Percentiles rank a stretch among this genome's conserved stretches.
Evolutionary conservation across 768 basidiomycete species (phyloP).

Genomic region (Glaciozyma martinii): DNA sequence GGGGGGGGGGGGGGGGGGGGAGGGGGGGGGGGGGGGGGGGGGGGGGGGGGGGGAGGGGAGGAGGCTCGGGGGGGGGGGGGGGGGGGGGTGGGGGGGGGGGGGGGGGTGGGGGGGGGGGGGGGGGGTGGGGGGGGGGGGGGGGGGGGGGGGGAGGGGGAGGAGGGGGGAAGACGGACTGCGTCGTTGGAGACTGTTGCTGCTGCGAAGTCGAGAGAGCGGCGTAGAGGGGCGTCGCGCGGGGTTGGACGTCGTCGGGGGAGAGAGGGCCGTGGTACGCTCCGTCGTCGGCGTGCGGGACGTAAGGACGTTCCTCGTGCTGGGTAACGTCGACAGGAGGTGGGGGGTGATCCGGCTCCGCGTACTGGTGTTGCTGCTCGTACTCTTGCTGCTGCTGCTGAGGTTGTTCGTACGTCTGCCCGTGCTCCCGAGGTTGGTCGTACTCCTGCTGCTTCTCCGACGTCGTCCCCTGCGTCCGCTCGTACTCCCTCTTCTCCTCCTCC

Average conservation of each 20-base stretch:
- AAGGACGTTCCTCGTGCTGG: background rate
- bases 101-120: background rate
- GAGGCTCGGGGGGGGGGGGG: background rate
- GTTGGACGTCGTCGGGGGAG: no score
- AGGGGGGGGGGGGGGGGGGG: background rate
- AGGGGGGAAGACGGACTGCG: background rate
- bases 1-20: background rate
- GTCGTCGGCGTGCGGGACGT: background rate
- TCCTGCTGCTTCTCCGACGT: background rate
- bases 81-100: background rate
- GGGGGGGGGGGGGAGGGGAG: background rate
- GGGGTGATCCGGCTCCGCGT: background rate
- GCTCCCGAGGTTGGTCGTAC: background rate
- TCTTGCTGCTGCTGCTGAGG: constrained; percentile 6
- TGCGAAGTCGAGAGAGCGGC: no score
- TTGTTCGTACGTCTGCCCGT: background rate
- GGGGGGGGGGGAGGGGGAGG: background rate
- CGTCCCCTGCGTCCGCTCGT: background rate
- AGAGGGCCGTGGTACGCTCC: background rate
- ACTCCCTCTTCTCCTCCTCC: background rate
- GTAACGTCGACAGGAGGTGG: background rate
- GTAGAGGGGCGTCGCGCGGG: no score
- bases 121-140: background rate
- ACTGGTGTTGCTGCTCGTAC: constrained; percentile 16
- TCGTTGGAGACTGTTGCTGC: no score